Base-by-base conservation (phyloP, 768 basidiomycete genomes). In the Lactifluus echinatus region DNA sequence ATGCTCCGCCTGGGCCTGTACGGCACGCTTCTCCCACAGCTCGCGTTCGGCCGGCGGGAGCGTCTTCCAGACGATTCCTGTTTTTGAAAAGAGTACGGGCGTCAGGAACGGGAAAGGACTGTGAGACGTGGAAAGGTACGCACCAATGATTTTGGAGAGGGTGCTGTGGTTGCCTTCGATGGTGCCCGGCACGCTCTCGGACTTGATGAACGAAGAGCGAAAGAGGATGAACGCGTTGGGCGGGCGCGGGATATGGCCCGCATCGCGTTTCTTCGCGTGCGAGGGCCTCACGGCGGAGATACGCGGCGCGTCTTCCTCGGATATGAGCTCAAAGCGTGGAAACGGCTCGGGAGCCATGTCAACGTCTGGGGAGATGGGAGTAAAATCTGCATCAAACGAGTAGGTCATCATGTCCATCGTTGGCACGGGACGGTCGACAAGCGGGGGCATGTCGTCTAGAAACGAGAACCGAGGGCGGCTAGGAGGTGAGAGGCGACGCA, bases 171-270 rank as follows among this genome's bases (percentile, higher is more conserved):
- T 89, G 0, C 86, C 87, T 65, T 89, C 87, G 52, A 88, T 87
- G 68, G 82, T 81, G 36, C 80, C 84, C 2, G 87, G 83, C 49
- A 89, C 82, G 63, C 83, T 81, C 68, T 87, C 80, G 64, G 80
- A 82, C 31, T 79, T 76, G 68, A 89, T 87, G 71, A 89, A 89
- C 29, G 80, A 82, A 23, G 85, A 85, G 63, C 87, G 81, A 70
- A 89, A 90, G 69, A 89, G 83, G 64, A 89, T 90, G 72, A 89
- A 90, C 57, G 88, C 87, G 71, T 89, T 90, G 24, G 87, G 87
- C 7, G 88, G 87, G 47, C 88, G 83, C 40, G 87, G 88, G 70
- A 89, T 90, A 69, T 89, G 84, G 2, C 79, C 80, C 53, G 83
- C 79, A 65, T 85, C 83, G 53, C 82, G 79, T 66, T 80, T 79